Evolutionary conservation across 345 rosid species (phyloP).

Genomic region (Orychophragmus violaceus): DNA sequence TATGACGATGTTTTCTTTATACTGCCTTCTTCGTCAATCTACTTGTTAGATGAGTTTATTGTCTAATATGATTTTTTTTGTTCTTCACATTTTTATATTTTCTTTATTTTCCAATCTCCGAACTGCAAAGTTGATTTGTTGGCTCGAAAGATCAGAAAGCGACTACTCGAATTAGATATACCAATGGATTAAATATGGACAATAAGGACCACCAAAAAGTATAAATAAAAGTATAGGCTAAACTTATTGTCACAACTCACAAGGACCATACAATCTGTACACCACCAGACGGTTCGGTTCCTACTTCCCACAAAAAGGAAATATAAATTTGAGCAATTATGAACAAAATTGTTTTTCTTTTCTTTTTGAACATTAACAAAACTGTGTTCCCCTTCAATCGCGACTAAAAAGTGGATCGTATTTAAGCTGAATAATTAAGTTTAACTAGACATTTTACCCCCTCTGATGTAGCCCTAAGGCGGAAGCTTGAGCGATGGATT

Average conservation of each 20-base stretch:
- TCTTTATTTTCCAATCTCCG: not conserved
- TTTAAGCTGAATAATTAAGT: slow-evolving; percentile 11
- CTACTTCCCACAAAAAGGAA: not conserved
- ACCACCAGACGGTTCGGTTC: not conserved
- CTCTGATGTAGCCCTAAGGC: too few relatives aligned
- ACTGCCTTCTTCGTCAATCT: not conserved
- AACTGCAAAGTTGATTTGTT: not conserved
- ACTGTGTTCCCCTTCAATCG: not conserved
- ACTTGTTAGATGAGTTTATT: not conserved
- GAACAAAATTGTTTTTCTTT: not conserved
- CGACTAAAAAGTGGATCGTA: not conserved
- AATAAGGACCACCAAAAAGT: not conserved
- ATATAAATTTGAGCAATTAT: not conserved
- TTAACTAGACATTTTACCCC: too few relatives aligned
- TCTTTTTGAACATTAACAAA: too few relatives aligned
- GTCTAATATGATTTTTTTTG: not conserved
- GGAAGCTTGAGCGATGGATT: too few relatives aligned
- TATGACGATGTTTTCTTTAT: not conserved
- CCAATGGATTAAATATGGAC: not conserved
- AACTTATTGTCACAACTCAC: not conserved
- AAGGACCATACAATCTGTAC: not conserved
- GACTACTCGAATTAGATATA: not conserved
- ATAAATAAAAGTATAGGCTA: not conserved
- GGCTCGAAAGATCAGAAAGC: not conserved
- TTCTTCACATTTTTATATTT: not conserved